Conservation (phyloP, 805 yeast species). For the Citeromyces nyonsensis region DNA sequence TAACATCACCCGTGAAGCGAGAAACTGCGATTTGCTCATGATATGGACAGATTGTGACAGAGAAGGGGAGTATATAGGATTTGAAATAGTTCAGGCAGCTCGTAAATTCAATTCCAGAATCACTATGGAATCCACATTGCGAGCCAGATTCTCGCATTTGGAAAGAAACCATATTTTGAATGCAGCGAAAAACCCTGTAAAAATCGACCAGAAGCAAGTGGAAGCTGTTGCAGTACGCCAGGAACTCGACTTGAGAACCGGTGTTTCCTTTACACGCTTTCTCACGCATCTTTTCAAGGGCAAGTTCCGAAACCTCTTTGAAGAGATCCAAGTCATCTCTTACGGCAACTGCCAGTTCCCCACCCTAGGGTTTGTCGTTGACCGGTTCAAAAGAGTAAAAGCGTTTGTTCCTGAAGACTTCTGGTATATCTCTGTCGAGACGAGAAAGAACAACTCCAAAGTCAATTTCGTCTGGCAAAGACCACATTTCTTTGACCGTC, state of each 20-base stretch:
- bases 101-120: conserved; percentile 28
- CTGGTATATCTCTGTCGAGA: conserved; percentile 53
- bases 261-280: conserved; percentile 77
- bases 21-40: conserved; percentile 48
- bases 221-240: conserved; percentile 77
- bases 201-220: conserved; percentile 52
- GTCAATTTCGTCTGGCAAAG: conserved; percentile 58
- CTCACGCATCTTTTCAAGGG: conserved; percentile 37
- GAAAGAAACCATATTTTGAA: conserved; percentile 57
- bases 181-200: conserved; percentile 61
- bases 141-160: conserved; percentile 82
- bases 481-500: conserved; percentile 56
- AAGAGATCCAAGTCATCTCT: conserved; percentile 26
- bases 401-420: conserved; percentile 63
- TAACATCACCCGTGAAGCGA: conserved; percentile 56
- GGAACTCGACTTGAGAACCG: conserved; percentile 82
- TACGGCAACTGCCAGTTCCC: conserved; percentile 97
- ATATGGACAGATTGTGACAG: conserved; percentile 99
- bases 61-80: conserved; percentile 90
- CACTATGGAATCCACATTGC: conserved; percentile 30
- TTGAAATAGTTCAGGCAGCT: conserved; percentile 68
- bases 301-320: conserved; percentile 12
- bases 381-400: conserved; percentile 64
- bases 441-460: conserved; percentile 23
- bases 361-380: conserved; percentile 91